A percentile compares a stretch with the other conserved stretches of the same genome.
Conservation (phyloP, 257 asterid species). For the Marsdenia floribunda region DNA sequence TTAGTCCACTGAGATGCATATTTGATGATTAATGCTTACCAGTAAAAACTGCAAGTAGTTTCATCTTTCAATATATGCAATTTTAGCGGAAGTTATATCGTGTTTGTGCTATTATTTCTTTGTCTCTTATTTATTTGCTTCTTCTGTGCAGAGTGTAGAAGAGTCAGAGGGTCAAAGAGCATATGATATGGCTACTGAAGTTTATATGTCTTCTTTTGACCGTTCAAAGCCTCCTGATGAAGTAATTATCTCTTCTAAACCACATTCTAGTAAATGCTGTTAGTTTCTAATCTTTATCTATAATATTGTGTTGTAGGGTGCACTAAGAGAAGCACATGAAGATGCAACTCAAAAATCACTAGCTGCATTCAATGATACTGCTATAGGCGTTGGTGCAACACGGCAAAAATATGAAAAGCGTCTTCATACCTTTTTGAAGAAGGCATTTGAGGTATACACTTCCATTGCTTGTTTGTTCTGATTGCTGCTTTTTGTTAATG, state of each 20-base stretch:
- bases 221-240: conserved; percentile 90
- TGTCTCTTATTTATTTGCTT: not conserved
- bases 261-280: conserved; percentile 2
- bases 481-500: not conserved
- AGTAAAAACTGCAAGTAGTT: not conserved
- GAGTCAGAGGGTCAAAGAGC: conserved; percentile 98
- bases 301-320: conserved; percentile 50
- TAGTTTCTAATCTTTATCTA: conserved; percentile 26
- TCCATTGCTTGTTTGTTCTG: conserved; percentile 7
- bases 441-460: conserved; percentile 82
- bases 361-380: conserved; percentile 67
- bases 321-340: conserved; percentile 91
- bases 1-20: not conserved
- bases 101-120: not conserved
- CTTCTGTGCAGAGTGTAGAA: conserved; percentile 71
- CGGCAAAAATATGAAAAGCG: conserved; percentile 88
- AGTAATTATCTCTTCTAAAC: conserved; percentile 42
- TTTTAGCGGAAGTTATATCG: not conserved
- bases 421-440: conserved; percentile 62
- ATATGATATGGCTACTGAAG: conserved; percentile 70
- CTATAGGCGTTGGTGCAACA: conserved; percentile 81
- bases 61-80: conserved; percentile 10
- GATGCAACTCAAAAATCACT: conserved; percentile 74
- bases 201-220: conserved; percentile 70
- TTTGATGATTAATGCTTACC: conserved; percentile 1